Evolutionary conservation across 371 early-diverging fungal genomes (phyloP), one percentile per base, ranked within the genome.

Genomic region (Coemansia sp.): DNA sequence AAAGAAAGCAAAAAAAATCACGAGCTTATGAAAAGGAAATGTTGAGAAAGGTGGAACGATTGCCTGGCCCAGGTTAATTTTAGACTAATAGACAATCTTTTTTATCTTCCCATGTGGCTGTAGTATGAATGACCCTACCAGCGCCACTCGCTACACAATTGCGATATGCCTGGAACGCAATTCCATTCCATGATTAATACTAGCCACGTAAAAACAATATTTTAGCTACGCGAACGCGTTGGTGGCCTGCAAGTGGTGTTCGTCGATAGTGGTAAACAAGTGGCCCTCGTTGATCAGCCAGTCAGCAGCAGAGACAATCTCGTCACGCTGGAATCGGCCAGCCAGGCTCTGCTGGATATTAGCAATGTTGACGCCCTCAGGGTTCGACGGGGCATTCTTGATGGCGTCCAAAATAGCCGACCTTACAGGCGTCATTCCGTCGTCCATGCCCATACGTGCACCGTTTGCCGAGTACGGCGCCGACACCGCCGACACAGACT

Each of bases 201-300:
- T 6, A n/a, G 37, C 2, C 47, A 33, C 42, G 7, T 30, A 52
- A 52, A 20, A 42, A 52, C 12, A 16, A 42, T 18, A 11, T 37
- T 30, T n/a, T n/a, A 18, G 2, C 37, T 33, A 57, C 44, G n/a
- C 12, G 30, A 57, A 57, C 20, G 23, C 40, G 58, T 9, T 57
- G 33, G 30, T 47, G 14, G 87, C 75, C 71, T 84, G 86, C 62
- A 85, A 71, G 65, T 90, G 88, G 21, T 82, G 71, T 9, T 88
- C 87, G 69, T 89, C 89, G 53, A 84, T 80, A 25, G 90, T 91
- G 61, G 68, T 81, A 79, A 89, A 90, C 53, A 86, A 71, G 58
- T 82, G 86, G 4, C 91, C 91, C 67, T 91, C 90, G 37, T 71
- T 68, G 8, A 68, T 58, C 20, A 91, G 80, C 64, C 70, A 82